Evolutionary conservation across 1,139 yeast species (phyloP), one percentile per base, ranked within the genome.

Genomic region (Pichia sp.): DNA sequence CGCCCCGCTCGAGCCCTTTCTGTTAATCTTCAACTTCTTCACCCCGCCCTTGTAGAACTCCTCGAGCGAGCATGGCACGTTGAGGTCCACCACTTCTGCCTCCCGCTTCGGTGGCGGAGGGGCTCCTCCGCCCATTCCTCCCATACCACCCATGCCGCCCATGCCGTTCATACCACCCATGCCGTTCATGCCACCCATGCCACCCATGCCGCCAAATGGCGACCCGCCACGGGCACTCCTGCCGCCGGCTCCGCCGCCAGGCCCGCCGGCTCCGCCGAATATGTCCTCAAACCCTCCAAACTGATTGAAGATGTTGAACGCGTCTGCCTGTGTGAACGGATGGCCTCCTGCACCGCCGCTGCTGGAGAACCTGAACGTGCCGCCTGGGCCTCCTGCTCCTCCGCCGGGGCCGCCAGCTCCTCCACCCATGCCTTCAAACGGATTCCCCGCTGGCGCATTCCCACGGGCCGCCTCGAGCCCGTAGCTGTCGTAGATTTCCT

Each of bases 401-500:
- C 52, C n/a, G n/a, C n/a, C 49, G 8, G 42, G 34, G 19, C 52
- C 52, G 31, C 52, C 49, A 4, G 44, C 36, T 16, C 52, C 52
- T 41, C 50, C 48, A 19, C 52, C 52, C 47, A 72, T 75, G 36
- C 78, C 81, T 7, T 76, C 80, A 55, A 75, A 76, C 45, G 78
- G 78, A 50, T 64, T 66, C 43, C 85, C 87, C 56, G 89, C 87
- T 34, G 96, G 95, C 0, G 86, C 84, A 58, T 92, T 95, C 47
- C 97, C 97, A 65, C 97, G 81, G 10, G 97, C 97, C 32, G 95
- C 95, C 57, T 90, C 97, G 58, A 92, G 68, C 34, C 98, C 98
- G 66, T 85, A 90, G 61, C 82, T 81, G 65, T 92, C 98, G 68
- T 92, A 92, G 1, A 90, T 78, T 61, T 87, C 86, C 69, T 96